Base-by-base conservation (phyloP, 2,329 filamentous ascomycete species). In the Orbilia blumenaviensis region DNA sequence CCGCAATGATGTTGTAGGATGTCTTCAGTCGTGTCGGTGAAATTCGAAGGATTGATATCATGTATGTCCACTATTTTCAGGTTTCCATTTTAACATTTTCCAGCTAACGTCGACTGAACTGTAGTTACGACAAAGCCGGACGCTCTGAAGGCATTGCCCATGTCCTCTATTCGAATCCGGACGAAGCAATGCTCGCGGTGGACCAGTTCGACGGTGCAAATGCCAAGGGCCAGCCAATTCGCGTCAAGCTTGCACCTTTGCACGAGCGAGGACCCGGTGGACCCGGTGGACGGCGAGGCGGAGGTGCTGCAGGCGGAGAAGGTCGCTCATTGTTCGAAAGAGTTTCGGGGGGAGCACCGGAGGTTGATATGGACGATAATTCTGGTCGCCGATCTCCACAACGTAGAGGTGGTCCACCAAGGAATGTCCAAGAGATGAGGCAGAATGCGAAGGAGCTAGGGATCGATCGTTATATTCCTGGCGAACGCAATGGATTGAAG, bases 141-240 rank as follows among this genome's bases (percentile, higher is more conserved):
- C 92, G 94, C 80, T 96, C 93, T 1, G 90, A 94, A 80, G 94
- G 94, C 67, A 87, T 90, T 38, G 94, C 93, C 5, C 95, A 89
- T 81, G 91, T 97, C 56, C 94, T 91, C 7, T 97, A 96, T 83
- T 87, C 90, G 79, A 86, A 85, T 66, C 84, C 87, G 58, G 86
- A 88, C 54, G 91, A 97, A 82, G 94, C 94, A 8, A 85, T 87
- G 79, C 86, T 88, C 50, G 94, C 94, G 1, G 87, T 97, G 66
- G 86, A 86, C 64, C 91, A 97, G 80, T 97, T 91, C 81, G 90
- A 97, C 81, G 92, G 92, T 67, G 93, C 93, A 78, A 97, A 97
- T 81, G 94, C 94, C 69, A 94, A 95, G 80, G 91, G 90, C 87
- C 85, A 82, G 81, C 48, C 46, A 2, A 64, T 66, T 29, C 32